Evolutionary conservation across 441 rosid species (phyloP).

Genomic region (Corymbia citriodora): DNA sequence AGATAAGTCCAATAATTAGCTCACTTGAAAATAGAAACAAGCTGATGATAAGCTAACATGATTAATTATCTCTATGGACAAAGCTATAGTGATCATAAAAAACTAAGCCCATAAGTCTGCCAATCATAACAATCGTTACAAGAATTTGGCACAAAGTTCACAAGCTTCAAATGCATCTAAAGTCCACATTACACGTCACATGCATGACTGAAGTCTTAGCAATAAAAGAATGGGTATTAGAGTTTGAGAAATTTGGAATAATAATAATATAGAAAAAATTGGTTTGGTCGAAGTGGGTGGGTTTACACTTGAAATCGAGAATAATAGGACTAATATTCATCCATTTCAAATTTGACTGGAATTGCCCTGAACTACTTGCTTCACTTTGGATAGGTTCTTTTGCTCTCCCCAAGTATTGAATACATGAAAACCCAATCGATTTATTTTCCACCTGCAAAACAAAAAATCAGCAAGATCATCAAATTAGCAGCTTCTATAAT

Average conservation of each 20-base stretch:
- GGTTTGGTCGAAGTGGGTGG: too few relatives aligned
- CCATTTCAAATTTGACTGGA: too few relatives aligned
- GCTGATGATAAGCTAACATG: background rate
- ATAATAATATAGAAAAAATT: too few relatives aligned
- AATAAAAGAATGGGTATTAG: rapidly evolving
- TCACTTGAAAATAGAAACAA: too few relatives aligned
- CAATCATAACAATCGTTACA: background rate
- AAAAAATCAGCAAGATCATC: background rate
- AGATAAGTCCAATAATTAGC: too few relatives aligned
- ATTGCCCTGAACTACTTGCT: too few relatives aligned
- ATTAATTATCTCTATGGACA: rapidly evolving
- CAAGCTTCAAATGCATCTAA: background rate
- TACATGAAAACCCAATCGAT: background rate
- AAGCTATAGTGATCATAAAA: background rate
- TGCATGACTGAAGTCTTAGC: rapidly evolving
- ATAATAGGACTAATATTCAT: background rate
- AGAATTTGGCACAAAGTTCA: background rate
- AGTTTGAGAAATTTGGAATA: background rate
- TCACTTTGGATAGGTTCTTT: too few relatives aligned
- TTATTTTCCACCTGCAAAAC: background rate
- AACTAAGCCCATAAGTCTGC: rapidly evolving
- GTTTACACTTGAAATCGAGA: rapidly evolving
- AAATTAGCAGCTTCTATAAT: background rate
- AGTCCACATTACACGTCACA: background rate
- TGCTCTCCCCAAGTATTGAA: background rate